Evolutionary conservation across 2,329 filamentous ascomycete species (phyloP).

Genomic region (Paramyrothecium roridum): DNA sequence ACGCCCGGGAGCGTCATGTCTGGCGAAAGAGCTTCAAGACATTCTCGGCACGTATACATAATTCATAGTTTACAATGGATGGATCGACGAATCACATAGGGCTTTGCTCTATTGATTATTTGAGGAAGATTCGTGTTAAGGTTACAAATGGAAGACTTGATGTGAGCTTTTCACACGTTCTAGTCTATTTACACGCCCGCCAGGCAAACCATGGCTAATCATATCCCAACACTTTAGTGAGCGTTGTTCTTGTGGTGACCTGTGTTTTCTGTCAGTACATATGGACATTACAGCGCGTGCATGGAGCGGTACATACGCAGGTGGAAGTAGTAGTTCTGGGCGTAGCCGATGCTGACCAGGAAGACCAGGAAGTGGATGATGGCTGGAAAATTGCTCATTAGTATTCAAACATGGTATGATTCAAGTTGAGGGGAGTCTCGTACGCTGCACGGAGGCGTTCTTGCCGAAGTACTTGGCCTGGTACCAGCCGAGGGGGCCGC

Average conservation of each 20-base stretch:
- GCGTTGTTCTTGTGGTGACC: conserved; percentile 99
- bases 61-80: too few species aligned
- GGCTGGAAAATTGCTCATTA: conserved; percentile 51
- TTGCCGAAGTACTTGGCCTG: conserved; percentile 92
- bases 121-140: conserved; percentile 12
- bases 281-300: background rate
- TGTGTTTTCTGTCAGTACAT: conserved; percentile 35
- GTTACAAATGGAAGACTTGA: conserved; percentile 31
- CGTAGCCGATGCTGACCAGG: conserved; percentile 82
- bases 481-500: conserved; percentile 84
- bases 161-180: conserved; percentile 32
- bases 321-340: conserved; percentile 99
- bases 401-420: conserved; percentile 18
- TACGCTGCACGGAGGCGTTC: conserved; percentile 86
- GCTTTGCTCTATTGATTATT: too few species aligned
- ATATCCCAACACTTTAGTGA: conserved; percentile 62
- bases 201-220: conserved; percentile 11
- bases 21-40: too few species aligned
- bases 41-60: too few species aligned
- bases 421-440: conserved; percentile 27
- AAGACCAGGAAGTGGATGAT: conserved; percentile 81
- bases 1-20: background rate
- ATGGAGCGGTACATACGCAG: conserved; percentile 67
- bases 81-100: too few species aligned
- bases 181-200: conserved; percentile 40